These are phyloP conservation scores for Ceratobasidium theobromae DNA, from an alignment of 1,284 basidiomycete species.

Conservation along the genomic window DNA sequence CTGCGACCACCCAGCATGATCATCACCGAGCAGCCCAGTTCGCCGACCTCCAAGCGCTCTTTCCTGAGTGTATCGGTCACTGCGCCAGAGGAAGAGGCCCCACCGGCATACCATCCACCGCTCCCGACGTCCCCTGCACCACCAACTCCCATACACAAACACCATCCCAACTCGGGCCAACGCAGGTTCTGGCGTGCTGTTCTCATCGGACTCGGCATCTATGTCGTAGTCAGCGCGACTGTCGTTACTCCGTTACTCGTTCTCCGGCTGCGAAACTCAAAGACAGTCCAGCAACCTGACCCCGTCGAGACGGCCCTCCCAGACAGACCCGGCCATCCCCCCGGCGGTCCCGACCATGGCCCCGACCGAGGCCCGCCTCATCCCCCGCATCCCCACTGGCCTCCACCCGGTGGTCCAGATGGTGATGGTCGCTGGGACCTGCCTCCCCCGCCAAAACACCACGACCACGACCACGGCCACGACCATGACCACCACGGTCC, in stretches of 20 bases:
- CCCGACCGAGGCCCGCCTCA: not conserved
- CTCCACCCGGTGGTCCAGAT: not conserved
- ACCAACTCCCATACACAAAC: not conserved
- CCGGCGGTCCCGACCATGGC: too few species aligned
- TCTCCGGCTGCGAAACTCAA: slow-evolving; percentile 7
- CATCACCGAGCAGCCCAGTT: slow-evolving; percentile 27
- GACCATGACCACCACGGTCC: not conserved
- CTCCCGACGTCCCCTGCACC: slow-evolving; percentile 8
- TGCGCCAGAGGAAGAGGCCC: not conserved
- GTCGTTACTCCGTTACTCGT: slow-evolving; percentile 17
- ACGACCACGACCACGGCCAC: not conserved
- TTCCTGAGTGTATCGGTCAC: not conserved
- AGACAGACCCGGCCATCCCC: not conserved
- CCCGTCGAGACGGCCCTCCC: not conserved
- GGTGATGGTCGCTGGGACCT: slow-evolving; percentile 15
- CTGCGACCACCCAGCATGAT: slow-evolving; percentile 1
- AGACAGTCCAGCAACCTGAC: slow-evolving; percentile 1
- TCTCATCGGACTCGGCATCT: slow-evolving; percentile 5
- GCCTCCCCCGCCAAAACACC: not conserved
- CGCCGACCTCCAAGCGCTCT: slow-evolving; percentile 16
- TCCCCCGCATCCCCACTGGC: not conserved
- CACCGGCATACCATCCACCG: slow-evolving; percentile 10
- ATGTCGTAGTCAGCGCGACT: slow-evolving; percentile 19
- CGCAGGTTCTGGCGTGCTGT: slow-evolving; percentile 17
- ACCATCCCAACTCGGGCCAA: not conserved